Evolutionary conservation across 768 basidiomycete genomes (phyloP).

Genomic region (Mycena floridula): DNA sequence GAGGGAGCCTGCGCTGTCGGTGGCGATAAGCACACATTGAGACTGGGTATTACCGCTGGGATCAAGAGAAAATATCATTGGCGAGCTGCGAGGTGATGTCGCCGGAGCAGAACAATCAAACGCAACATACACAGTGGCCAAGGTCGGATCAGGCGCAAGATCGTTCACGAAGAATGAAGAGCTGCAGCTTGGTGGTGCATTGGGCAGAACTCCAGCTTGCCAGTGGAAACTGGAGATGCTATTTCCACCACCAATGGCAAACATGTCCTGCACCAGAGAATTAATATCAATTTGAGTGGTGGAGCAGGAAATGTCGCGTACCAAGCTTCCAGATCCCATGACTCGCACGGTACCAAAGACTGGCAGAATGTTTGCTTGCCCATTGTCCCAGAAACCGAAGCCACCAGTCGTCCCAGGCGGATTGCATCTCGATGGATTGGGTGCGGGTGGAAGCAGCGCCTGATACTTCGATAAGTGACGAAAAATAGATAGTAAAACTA

Average conservation of each 20-base stretch:
- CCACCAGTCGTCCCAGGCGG: slow-evolving; percentile 2
- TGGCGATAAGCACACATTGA: neutral
- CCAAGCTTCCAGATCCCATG: slow-evolving; percentile 7
- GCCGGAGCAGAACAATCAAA: slow-evolving; percentile 1
- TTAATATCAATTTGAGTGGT: neutral
- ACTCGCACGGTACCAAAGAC: neutral
- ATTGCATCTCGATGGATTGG: slow-evolving; percentile 3
- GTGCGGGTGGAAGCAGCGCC: slow-evolving; percentile 1
- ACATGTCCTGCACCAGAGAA: slow-evolving; percentile 1
- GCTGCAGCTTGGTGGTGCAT: neutral
- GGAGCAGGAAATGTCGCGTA: neutral
- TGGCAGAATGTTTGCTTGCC: neutral
- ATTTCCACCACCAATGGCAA: slow-evolving; percentile 2
- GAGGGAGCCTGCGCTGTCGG: neutral
- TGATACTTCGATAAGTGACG: neutral
- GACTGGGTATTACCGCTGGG: neutral
- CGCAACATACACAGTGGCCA: neutral
- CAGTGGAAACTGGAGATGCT: neutral
- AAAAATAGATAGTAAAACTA: neutral
- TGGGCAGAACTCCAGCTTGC: neutral
- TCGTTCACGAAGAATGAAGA: neutral
- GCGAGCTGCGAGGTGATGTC: neutral
- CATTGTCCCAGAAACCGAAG: neutral
- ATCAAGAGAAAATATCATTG: neutral
- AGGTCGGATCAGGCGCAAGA: neutral